These are phyloP conservation scores for Puccinia polysora DNA, from an alignment of 1,284 basidiomycete species.

Conservation along the genomic window DNA sequence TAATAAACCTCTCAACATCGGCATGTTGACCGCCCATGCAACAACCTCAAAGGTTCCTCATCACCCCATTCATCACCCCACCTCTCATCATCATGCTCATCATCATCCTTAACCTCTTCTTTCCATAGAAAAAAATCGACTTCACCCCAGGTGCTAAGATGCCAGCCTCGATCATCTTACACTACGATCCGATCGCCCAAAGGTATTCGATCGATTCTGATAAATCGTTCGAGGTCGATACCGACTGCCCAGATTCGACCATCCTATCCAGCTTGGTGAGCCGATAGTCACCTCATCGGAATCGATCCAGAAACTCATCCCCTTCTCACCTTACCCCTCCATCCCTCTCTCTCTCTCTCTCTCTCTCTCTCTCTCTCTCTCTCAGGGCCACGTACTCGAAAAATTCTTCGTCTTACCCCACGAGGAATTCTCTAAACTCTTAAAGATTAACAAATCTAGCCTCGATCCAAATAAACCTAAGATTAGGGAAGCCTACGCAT, in stretches of 20 bases:
- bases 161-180: conserved; percentile 68
- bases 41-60: conserved; percentile 57
- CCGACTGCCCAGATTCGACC: conserved; percentile 60
- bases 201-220: conserved; percentile 77
- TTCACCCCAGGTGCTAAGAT: conserved; percentile 78
- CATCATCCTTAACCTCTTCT: neutral
- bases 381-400: conserved; percentile 47
- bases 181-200: conserved; percentile 58
- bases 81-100: neutral
- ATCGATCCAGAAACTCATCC: conserved; percentile 44
- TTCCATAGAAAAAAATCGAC: conserved; percentile 57
- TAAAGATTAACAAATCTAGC: conserved; percentile 17
- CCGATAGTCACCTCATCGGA: conserved; percentile 23
- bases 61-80: conserved; percentile 8
- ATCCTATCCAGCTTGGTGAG: conserved; percentile 74
- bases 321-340: neutral
- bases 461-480: conserved; percentile 53
- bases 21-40: conserved; percentile 49
- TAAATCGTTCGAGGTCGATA: conserved; percentile 56
- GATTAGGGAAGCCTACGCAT: conserved; percentile 69
- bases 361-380: neutral
- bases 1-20: conserved; percentile 51
- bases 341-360: conserved; percentile 17
- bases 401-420: conserved; percentile 50
- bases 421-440: conserved; percentile 28